Conservation (phyloP, 2,329 filamentous ascomycete species). For the Pyricularia pennisetigena region DNA sequence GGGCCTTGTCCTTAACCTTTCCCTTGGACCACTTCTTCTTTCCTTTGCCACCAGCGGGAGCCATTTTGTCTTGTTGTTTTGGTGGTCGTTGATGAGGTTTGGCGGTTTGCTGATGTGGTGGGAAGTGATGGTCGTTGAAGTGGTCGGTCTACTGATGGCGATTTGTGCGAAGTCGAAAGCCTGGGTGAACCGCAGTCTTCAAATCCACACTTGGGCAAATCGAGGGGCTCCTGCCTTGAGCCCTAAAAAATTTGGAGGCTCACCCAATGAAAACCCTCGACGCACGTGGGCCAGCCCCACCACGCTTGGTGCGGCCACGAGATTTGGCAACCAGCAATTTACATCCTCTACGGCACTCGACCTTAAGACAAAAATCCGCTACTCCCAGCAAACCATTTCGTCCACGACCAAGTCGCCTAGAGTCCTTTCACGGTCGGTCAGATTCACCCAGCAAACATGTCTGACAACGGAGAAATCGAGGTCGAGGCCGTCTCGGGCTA, state of each 20-base stretch:
- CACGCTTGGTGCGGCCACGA: not conserved
- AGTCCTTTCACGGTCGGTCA: slow-evolving; percentile 16
- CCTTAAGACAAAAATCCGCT: not conserved
- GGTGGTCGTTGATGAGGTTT: slow-evolving; percentile 1
- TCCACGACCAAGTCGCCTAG: slow-evolving; percentile 13
- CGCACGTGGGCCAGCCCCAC: not conserved
- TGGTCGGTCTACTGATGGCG: not conserved
- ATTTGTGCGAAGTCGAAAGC: not conserved
- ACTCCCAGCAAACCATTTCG: slow-evolving; percentile 4
- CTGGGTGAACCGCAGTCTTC: not conserved
- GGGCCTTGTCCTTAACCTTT: slow-evolving; percentile 99
- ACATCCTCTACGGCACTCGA: not conserved
- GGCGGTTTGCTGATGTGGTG: not conserved
- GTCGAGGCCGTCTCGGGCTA: slow-evolving; percentile 68
- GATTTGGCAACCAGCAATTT: slow-evolving; percentile 2
- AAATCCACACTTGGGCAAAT: not conserved
- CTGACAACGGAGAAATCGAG: slow-evolving; percentile 91
- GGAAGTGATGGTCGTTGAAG: not conserved
- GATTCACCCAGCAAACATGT: slow-evolving; percentile 57
- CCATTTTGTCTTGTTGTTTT: not conserved
- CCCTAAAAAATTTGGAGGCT: not conserved
- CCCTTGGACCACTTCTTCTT: slow-evolving; percentile 67
- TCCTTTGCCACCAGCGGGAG: slow-evolving; percentile 54
- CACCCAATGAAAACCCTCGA: not conserved
- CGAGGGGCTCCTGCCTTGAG: slow-evolving; percentile 1